phyloP scores from a whole-genome alignment of 805 yeast species.

The Wickerhamomyces ciferrii region DNA sequence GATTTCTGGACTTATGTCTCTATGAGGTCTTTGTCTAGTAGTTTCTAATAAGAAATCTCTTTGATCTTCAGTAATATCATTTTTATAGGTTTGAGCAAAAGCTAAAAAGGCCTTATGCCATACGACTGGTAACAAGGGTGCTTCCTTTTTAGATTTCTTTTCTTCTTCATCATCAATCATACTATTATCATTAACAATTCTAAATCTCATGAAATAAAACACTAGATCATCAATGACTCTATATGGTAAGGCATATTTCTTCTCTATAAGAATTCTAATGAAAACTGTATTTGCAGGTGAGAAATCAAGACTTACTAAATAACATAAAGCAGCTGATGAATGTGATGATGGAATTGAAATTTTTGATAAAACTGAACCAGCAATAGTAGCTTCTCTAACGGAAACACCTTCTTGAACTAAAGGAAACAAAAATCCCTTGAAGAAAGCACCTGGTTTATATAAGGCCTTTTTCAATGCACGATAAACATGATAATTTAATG shows the following conservation, averaged over 20 bases:
- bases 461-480: conserved; percentile 88
- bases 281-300: conserved; percentile 87
- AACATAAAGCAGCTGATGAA: conserved; percentile 91
- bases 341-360: conserved; percentile 92
- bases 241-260: conserved; percentile 94
- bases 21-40: conserved; percentile 84
- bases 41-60: conserved; percentile 91
- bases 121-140: conserved; percentile 76
- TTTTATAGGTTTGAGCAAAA: conserved; percentile 93
- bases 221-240: conserved; percentile 94
- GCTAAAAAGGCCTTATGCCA: conserved; percentile 97
- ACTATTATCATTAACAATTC: conserved; percentile 43
- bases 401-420: conserved; percentile 85
- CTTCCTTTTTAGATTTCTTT: conserved; percentile 25
- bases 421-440: conserved; percentile 93
- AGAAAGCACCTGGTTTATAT: conserved; percentile 96
- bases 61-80: conserved; percentile 98
- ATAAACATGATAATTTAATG: conserved; percentile 87
- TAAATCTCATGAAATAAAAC: conserved; percentile 88
- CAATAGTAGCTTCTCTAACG: conserved; percentile 90
- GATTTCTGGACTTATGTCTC: conserved; percentile 86
- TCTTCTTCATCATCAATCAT: conserved; percentile 35
- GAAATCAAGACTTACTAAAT: conserved; percentile 77
- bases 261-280: conserved; percentile 83
- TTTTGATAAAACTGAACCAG: conserved; percentile 84